These are phyloP conservation scores for Entomortierella lignicola DNA, from an alignment of 192 early-diverging fungal species.

Conservation along the genomic window DNA sequence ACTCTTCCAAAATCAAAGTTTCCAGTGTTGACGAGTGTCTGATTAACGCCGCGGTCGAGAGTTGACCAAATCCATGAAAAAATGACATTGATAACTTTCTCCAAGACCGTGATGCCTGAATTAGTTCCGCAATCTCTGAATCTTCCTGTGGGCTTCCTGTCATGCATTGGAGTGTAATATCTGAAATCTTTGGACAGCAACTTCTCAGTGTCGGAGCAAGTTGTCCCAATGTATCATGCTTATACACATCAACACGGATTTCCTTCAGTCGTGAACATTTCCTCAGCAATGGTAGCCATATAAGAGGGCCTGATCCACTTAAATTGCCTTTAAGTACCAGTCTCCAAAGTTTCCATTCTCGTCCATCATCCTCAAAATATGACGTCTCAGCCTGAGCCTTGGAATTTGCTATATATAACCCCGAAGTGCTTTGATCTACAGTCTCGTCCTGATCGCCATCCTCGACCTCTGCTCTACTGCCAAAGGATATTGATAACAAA, in stretches of 20 bases:
- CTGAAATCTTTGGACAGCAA: slow-evolving; percentile 17
- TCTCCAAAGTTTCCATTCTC: slow-evolving; percentile 13
- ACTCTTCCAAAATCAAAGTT: slow-evolving; percentile 25
- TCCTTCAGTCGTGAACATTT: slow-evolving; percentile 3
- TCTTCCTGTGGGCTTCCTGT: slow-evolving; percentile 31
- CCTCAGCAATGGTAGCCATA: slow-evolving; percentile 32
- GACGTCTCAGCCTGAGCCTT: neutral
- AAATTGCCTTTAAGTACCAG: slow-evolving; percentile 30
- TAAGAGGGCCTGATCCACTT: slow-evolving; percentile 18
- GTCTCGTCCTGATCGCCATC: neutral
- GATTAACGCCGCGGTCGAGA: slow-evolving; percentile 23
- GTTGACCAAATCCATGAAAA: slow-evolving; percentile 39
- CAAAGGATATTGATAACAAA: slow-evolving; percentile 29
- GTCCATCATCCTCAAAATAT: neutral
- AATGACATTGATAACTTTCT: slow-evolving; percentile 22
- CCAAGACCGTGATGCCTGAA: slow-evolving; percentile 14
- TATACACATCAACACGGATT: slow-evolving; percentile 15
- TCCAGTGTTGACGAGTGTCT: slow-evolving; percentile 26
- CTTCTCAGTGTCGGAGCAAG: slow-evolving; percentile 5
- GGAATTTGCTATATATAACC: no score
- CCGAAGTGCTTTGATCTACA: no score
- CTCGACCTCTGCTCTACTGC: slow-evolving; percentile 23
- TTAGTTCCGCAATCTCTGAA: slow-evolving; percentile 16
- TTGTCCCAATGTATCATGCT: neutral
- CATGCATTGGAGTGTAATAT: slow-evolving; percentile 27